Conservation (phyloP, 495 filamentous ascomycete genomes). For the Penicillium soppii region DNA sequence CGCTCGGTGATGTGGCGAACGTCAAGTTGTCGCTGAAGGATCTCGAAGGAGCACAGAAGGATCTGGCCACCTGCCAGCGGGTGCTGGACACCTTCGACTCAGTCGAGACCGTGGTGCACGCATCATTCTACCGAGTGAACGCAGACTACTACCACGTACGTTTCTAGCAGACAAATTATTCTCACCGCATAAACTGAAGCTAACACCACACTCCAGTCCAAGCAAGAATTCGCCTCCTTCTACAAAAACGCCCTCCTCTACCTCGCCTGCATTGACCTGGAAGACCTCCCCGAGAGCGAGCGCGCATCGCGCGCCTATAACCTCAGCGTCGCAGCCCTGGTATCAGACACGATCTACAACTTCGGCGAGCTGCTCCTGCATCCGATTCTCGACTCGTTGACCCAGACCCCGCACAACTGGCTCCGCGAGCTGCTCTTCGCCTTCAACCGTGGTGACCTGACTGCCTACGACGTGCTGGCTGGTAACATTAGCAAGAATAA, state of each 20-base stretch:
- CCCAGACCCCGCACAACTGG: slow-evolving; percentile 67
- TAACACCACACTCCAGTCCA: slow-evolving; percentile 47
- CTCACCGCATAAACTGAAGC: background rate
- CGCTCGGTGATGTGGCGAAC: slow-evolving; percentile 83
- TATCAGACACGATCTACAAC: slow-evolving; percentile 96
- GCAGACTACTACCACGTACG: slow-evolving; percentile 87
- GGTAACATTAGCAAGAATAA: slow-evolving; percentile 73
- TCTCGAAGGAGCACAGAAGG: slow-evolving; percentile 72
- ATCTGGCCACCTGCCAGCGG: slow-evolving; percentile 82
- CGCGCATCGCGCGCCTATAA: slow-evolving; percentile 83
- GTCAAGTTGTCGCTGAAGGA: slow-evolving; percentile 79
- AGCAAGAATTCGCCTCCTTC: slow-evolving; percentile 88
- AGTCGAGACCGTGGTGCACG: slow-evolving; percentile 94
- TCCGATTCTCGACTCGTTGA: slow-evolving; percentile 86
- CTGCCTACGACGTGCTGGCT: slow-evolving; percentile 77
- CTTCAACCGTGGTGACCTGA: slow-evolving; percentile 94
- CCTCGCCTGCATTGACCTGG: slow-evolving; percentile 90
- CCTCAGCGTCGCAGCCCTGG: slow-evolving; percentile 85
- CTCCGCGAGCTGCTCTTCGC: slow-evolving; percentile 91
- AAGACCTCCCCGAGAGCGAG: slow-evolving; percentile 67
- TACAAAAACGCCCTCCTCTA: slow-evolving; percentile 98
- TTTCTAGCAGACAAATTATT: background rate
- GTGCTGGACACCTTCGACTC: slow-evolving; percentile 90
- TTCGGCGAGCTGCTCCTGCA: slow-evolving; percentile 98
- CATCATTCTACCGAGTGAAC: slow-evolving; percentile 93